Evolutionary conservation across 2,329 filamentous ascomycete species (phyloP), one percentile per base, ranked within the genome.

Genomic region (Rutstroemia sydowiana): DNA sequence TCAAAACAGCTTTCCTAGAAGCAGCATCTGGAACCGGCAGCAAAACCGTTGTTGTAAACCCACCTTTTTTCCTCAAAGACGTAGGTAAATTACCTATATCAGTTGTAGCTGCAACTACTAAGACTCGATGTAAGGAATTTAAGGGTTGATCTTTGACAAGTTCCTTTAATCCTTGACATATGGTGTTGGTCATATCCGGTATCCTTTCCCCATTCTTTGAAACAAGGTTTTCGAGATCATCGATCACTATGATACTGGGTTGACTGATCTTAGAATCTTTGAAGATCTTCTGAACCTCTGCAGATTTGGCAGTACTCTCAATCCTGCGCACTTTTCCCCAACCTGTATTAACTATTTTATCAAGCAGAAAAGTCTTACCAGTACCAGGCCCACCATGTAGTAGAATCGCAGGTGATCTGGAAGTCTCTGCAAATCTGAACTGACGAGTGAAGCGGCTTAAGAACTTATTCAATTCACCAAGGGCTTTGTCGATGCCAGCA

Each of bases 341-440:
- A 53, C 76, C 77, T 0, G 82, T 79, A 6, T 73, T 75, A 8
- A 82, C 78, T 18, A 96, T 74, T 30, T 79, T 78, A 14, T 84
- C 68, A 1, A 96, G 71, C 0, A 96, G 73, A 57, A 86, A 76
- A 0, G 82, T 85, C 70, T 96, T 96, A 21, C 92, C 92, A 0
- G 88, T 95, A 10, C 92, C 91, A 56, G 81, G 80, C 16, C 87
- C 84, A 13, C 92, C 92, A 65, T 95, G 84, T 4, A 96, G 51
- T 66, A 76, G 40, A 58, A 62, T 51, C 64, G 72, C 71, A 70
- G 64, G 66, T 8, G 65, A 65, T 53, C 64, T 59, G 26, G 62
- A 53, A 21, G 52, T 58, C 51, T 55, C 56, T 6, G 56, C 52
- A 30, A 58, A 58, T 31, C 58, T 55, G 36, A 65, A 65, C 5